These are phyloP conservation scores for Falciphora oryzae DNA, from an alignment of 2,329 filamentous ascomycete species.

Conservation along the genomic window DNA sequence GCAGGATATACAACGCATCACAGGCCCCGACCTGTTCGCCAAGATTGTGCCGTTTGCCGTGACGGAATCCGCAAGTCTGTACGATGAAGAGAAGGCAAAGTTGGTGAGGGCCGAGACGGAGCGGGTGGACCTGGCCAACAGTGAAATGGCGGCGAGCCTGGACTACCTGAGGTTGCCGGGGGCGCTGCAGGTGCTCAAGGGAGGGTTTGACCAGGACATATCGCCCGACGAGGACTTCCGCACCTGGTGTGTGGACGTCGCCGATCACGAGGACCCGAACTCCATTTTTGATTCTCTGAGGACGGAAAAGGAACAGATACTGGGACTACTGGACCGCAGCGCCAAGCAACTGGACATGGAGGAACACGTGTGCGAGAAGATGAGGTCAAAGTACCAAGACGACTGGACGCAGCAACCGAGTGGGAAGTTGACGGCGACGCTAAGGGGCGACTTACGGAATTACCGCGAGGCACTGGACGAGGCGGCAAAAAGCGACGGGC, in stretches of 20 bases:
- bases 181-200: constrained; percentile 85
- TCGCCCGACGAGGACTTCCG: constrained; percentile 86
- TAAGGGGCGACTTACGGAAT: constrained; percentile 79
- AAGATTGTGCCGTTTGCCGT: constrained; percentile 95
- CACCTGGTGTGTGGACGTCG: constrained; percentile 89
- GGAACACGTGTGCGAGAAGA: constrained; percentile 97
- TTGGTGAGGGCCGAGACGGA: constrained; percentile 90
- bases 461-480: constrained; percentile 88
- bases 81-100: constrained; percentile 98
- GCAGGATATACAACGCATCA: constrained; percentile 95
- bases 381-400: constrained; percentile 91
- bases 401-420: constrained; percentile 99
- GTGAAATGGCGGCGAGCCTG: constrained; percentile 91
- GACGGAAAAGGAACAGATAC: constrained; percentile 69
- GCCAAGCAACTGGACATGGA: constrained; percentile 92
- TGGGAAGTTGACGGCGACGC: constrained; percentile 77
- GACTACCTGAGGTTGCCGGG: constrained; percentile 89
- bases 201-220: constrained; percentile 84
- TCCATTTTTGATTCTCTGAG: constrained; percentile 74
- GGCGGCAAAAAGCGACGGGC: constrained; percentile 77
- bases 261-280: constrained; percentile 73
- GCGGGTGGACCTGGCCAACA: constrained; percentile 84
- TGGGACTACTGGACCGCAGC: constrained; percentile 68
- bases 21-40: constrained; percentile 92
- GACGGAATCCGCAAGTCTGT: constrained; percentile 92